Conservation (phyloP, 352 stramenopile species). For the Lagenidium giganteum region DNA sequence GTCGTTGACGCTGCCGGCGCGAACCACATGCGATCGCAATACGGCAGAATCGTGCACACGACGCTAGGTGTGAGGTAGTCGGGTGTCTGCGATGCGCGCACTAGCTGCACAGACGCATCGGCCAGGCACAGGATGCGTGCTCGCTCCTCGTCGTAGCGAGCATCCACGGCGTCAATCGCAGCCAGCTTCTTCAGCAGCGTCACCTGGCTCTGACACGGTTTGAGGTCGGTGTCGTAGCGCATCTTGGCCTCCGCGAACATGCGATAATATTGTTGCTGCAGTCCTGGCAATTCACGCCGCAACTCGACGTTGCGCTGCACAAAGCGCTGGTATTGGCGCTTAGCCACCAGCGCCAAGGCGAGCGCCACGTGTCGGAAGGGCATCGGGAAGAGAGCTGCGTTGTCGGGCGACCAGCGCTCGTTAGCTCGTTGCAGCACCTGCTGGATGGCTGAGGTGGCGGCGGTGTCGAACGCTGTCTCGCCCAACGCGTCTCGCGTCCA, state of each 20-base stretch:
- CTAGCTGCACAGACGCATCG: constrained; percentile 26
- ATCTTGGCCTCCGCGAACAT: constrained; percentile 45
- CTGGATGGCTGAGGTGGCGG: constrained; percentile 4
- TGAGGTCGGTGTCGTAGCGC: constrained; percentile 34
- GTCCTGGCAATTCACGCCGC: constrained; percentile 22
- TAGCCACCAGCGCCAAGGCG: constrained; percentile 31
- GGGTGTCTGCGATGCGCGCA: constrained; percentile 19
- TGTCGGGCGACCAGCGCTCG: constrained; percentile 25
- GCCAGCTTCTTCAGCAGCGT: constrained; percentile 33
- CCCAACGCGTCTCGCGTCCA: background rate
- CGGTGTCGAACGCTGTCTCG: constrained; percentile 2
- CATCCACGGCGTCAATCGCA: constrained; percentile 26
- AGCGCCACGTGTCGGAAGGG: constrained; percentile 33
- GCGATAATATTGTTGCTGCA: constrained; percentile 30
- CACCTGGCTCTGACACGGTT: constrained; percentile 25
- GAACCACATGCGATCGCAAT: constrained; percentile 62
- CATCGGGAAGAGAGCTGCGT: constrained; percentile 38
- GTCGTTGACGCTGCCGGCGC: constrained; percentile 2
- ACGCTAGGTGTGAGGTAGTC: constrained; percentile 21
- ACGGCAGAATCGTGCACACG: constrained; percentile 40
- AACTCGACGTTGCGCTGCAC: constrained; percentile 10
- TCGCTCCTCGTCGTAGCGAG: constrained; percentile 27
- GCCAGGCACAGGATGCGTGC: constrained; percentile 17
- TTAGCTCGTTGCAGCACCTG: constrained; percentile 25
- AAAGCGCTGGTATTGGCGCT: constrained; percentile 22